Base-by-base conservation (phyloP, 805 yeast genomes). In the Spathaspora hagerdaliae region DNA sequence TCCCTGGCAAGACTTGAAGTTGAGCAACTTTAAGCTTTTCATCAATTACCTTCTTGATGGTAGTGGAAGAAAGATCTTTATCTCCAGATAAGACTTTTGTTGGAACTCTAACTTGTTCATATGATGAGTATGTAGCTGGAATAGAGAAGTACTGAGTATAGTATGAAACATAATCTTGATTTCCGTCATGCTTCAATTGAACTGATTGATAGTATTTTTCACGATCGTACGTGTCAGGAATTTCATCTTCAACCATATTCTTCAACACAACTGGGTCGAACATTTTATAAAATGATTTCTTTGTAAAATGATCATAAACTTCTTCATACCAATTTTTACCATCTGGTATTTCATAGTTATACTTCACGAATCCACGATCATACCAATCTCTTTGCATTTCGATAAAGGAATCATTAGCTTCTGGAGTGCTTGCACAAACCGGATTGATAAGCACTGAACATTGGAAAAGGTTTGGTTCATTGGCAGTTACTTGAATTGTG, bases 361-460 rank as follows among this genome's bases (percentile, higher is more conserved):
- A 44, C 35, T 41, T 44, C 15, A 53, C 49, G 33, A 27, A 37
- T 7, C 43, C 48, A 7, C 45, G 39, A 6, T 42, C 33, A 19
- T 37, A 32, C 57, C 57, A 53, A 26, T 39, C 39, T n/a, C 31
- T 36, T 9, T 38, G 43, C 6, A 3, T 3, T 7, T 14, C 8
- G 2, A 24, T 19, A 6, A 32, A 60, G 9, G 44, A 38, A 2
- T 46, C 51, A 5, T 38, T 32, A 11, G 38, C 40, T n/a, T 40
- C 43, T 6, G 43, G 50, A 32, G 51, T 51, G 13, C 59, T 51
- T 43, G 64, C 70, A 5, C 73, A 63, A 2, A 85, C 87, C 0
- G 90, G 86, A 52, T 85, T 91, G n/a, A 83, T 61, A 1, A 77
- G 61, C 2, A 84, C 58, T 6, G 78, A 66, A 7, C 79, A 69